Base-by-base conservation (phyloP, 202 grass and related monocot species). In the Eragrostis tef region DNA sequence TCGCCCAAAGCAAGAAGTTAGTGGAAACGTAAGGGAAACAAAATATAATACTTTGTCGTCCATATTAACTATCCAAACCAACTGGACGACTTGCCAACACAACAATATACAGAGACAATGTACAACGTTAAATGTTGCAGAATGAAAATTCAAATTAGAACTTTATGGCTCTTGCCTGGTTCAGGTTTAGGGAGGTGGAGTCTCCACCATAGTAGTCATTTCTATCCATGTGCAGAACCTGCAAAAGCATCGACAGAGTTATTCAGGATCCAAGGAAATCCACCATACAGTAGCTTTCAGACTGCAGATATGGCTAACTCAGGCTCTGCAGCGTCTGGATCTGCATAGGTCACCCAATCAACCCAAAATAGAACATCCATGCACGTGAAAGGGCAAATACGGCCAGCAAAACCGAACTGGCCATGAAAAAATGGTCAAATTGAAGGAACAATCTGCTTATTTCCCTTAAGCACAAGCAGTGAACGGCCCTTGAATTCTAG, bases 191-290 rank as follows among this genome's bases (percentile, higher is more conserved):
- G 16, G 88, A 88, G 34, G 85, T 90, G 24, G 88, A 93, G 71
- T 90, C 87, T 81, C 91, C 90, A 79, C 87, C 87, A 7, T 85
- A 92, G 60, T 92, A 89, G 51, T 92, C 80, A 60, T 90, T 93
- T 79, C 87, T 84, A 75, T 93, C 90, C 90, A 93, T 93, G 71
- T 93, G 90, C 56, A 93, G 75, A 56, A 90, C 85, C 88, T 93
- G 78, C 47, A 75, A 39, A 74, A 7, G 31, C 61, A 77, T 77
- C 7, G 29, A 29, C 41, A 60, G 21, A 24, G 34, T n/a, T 75
- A 24, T 47, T 86, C 19, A 81, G 42, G 71, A 59, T 17, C 34
- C 46, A 45, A 78, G 58, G 36, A 84, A 67, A 17, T 63, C 19
- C 21, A 56, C 16, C 45, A 63, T 74, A 25, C 25, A 17, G 31